These are phyloP conservation scores for Citrus sp. DNA, from an alignment of 345 rosid genomes.

Conservation along the genomic window DNA sequence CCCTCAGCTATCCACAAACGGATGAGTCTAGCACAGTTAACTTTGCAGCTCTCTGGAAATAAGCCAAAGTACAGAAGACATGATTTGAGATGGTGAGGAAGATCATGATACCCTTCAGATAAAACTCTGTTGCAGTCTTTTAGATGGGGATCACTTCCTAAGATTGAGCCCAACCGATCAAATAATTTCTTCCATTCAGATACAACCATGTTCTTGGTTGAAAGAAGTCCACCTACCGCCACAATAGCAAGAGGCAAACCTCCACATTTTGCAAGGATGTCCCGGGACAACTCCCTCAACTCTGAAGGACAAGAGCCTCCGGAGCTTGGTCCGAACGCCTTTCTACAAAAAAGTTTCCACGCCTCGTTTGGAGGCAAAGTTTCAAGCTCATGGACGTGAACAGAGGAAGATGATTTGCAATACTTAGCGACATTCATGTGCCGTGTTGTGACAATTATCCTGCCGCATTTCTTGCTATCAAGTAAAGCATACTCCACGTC, in stretches of 20 bases:
- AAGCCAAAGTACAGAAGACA: slow-evolving; percentile 22
- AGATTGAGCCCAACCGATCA: neutral
- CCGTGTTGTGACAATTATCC: slow-evolving; percentile 15
- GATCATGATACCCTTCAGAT: slow-evolving; percentile 14
- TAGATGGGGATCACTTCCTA: slow-evolving; percentile 3
- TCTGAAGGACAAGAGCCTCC: too few relatives aligned
- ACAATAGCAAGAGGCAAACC: too few relatives aligned
- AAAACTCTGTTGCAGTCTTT: neutral
- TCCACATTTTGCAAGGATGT: too few relatives aligned
- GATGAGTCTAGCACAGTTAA: neutral
- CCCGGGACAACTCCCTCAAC: too few relatives aligned
- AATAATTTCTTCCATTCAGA: slow-evolving; percentile 9
- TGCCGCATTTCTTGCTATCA: slow-evolving; percentile 9
- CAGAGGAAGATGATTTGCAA: neutral
- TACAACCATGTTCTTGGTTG: neutral
- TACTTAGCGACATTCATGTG: neutral
- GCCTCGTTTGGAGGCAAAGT: neutral
- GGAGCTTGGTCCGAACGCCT: too few relatives aligned
- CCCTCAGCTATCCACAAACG: slow-evolving; percentile 27
- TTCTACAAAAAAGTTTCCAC: neutral
- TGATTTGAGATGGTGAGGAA: slow-evolving; percentile 19
- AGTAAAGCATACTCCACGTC: slow-evolving; percentile 12
- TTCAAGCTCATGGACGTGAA: neutral
- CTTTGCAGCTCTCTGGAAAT: slow-evolving; percentile 16
- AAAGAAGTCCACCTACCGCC: slow-evolving; percentile 8